phyloP scores from a whole-genome alignment of 768 basidiomycete species.

The Trametes villosa region DNA sequence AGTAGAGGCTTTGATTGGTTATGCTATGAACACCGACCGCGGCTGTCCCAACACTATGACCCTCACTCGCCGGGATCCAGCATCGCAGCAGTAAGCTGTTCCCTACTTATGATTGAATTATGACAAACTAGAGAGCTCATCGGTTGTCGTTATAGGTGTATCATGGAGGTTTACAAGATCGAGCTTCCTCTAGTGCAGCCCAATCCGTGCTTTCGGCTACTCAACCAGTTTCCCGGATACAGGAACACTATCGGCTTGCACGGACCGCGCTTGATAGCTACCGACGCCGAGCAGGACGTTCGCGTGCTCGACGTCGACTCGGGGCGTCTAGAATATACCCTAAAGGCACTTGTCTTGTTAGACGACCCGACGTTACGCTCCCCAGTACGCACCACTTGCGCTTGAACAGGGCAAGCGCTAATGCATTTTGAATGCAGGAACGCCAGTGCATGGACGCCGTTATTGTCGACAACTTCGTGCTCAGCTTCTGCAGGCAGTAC shows the following conservation, averaged over 20 bases:
- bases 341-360: constrained; percentile 12
- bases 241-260: constrained; percentile 16
- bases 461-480: constrained; percentile 46
- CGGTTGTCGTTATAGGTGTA: constrained; percentile 1
- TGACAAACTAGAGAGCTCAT: too few relatives aligned
- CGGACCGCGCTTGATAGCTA: constrained; percentile 17
- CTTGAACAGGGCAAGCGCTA: too few relatives aligned
- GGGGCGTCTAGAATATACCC: constrained; percentile 1
- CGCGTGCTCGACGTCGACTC: constrained; percentile 18
- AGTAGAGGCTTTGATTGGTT: constrained; percentile 39
- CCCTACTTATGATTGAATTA: background rate
- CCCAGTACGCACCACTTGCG: background rate
- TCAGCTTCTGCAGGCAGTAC: constrained; percentile 47
- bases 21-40: constrained; percentile 47
- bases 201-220: background rate
- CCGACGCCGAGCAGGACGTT: constrained; percentile 14
- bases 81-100: background rate
- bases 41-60: constrained; percentile 43
- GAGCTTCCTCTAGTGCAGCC: background rate
- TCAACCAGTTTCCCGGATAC: constrained; percentile 18
- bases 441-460: constrained; percentile 47
- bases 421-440: constrained; percentile 32
- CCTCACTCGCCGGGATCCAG: constrained; percentile 30
- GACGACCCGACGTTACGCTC: constrained; percentile 19
- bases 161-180: constrained; percentile 15